Evolutionary conservation across 495 filamentous ascomycete genomes (phyloP).

Genomic region (Annulohypoxylon maeteangense): DNA sequence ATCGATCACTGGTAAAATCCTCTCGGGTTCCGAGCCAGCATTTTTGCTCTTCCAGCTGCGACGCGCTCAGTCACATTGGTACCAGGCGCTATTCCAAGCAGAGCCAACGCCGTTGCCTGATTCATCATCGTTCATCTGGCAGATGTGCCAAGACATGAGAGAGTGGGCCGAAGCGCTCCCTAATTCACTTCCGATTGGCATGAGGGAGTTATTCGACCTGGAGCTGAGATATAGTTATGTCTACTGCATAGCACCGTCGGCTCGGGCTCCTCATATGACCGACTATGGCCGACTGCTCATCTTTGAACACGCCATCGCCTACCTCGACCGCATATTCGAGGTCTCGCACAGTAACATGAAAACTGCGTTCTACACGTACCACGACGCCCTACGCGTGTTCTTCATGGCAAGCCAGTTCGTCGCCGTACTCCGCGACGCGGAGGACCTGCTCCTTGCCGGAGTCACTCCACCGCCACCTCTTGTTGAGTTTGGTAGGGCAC

Average conservation of each 20-base stretch:
- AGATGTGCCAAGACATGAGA: conserved; percentile 70
- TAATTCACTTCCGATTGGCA: conserved; percentile 63
- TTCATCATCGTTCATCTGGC: conserved; percentile 68
- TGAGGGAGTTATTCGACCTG: conserved; percentile 77
- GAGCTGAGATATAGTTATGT: conserved; percentile 87
- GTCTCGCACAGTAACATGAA: conserved; percentile 62
- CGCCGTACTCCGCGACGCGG: conserved; percentile 68
- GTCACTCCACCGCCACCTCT: conserved; percentile 46
- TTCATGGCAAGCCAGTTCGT: conserved; percentile 78
- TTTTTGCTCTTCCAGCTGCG: conserved; percentile 80
- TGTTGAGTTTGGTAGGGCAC: conserved; percentile 47
- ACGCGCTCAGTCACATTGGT: conserved; percentile 80
- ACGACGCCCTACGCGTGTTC: conserved; percentile 76
- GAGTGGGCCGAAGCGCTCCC: conserved; percentile 74
- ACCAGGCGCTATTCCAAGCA: conserved; percentile 82
- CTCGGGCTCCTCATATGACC: conserved; percentile 69
- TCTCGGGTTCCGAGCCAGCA: conserved; percentile 60
- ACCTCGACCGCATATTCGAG: conserved; percentile 68
- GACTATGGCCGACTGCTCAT: conserved; percentile 78
- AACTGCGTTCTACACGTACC: conserved; percentile 72
- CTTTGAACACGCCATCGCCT: conserved; percentile 83
- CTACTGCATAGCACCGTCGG: conserved; percentile 80
- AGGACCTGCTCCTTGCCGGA: conserved; percentile 59
- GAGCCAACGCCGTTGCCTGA: conserved; percentile 68
- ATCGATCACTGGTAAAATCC: conserved; percentile 53